These are phyloP conservation scores for Candida endomychidarum DNA, from an alignment of 805 yeast genomes.

Conservation along the genomic window DNA sequence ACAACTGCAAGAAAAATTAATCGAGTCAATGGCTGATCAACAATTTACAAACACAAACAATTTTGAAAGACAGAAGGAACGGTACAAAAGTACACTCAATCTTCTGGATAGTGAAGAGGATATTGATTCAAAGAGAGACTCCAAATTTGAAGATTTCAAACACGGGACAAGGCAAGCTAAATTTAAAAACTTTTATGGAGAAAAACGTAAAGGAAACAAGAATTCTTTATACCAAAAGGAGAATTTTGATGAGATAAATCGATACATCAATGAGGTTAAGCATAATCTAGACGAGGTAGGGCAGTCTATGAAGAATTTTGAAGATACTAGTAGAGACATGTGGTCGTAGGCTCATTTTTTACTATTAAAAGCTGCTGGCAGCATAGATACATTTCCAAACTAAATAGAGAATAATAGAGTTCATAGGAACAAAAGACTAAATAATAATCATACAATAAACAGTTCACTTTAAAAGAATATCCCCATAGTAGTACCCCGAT, in stretches of 20 bases:
- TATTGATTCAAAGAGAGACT: slow-evolving; percentile 4
- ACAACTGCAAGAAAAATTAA: slow-evolving; percentile 47
- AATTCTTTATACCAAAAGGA: slow-evolving; percentile 44
- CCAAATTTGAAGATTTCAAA: slow-evolving; percentile 15
- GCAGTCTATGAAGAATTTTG: slow-evolving; percentile 47
- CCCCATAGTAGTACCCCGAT: no score
- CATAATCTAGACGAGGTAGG: slow-evolving; percentile 53
- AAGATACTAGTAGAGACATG: slow-evolving; percentile 41
- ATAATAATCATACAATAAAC: background rate
- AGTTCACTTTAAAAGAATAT: no score
- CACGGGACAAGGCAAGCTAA: slow-evolving; percentile 24
- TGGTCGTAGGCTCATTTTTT: slow-evolving; percentile 36
- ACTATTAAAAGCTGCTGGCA: no score
- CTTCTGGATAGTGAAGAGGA: slow-evolving; percentile 20
- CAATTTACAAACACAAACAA: slow-evolving; percentile 21
- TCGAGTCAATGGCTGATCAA: slow-evolving; percentile 35
- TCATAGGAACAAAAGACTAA: no score
- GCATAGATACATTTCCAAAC: no score
- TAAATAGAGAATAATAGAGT: no score
- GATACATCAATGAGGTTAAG: slow-evolving; percentile 50
- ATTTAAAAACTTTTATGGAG: slow-evolving; percentile 26
- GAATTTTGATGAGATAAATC: slow-evolving; percentile 51
- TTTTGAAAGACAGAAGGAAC: slow-evolving; percentile 18
- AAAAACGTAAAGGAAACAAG: slow-evolving; percentile 13
- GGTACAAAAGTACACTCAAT: slow-evolving; percentile 24